These are phyloP conservation scores for Nematocida parisii DNA, from an alignment of 371 early-diverging fungal species.

Conservation along the genomic window DNA sequence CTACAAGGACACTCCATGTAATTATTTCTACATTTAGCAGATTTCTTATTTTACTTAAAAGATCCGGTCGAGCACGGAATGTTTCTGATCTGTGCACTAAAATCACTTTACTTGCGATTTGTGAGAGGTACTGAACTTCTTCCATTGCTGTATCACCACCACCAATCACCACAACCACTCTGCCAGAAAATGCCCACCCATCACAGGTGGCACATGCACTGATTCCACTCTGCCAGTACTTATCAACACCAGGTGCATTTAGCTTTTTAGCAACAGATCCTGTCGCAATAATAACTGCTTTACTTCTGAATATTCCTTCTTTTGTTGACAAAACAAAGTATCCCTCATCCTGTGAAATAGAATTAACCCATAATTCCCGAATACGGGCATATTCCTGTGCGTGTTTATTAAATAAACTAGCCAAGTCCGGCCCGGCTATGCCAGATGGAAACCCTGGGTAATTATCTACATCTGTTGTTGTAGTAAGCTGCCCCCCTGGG, in stretches of 20 bases:
- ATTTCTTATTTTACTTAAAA: constrained; percentile 77
- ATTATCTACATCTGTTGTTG: constrained; percentile 71
- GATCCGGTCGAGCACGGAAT: constrained; percentile 88
- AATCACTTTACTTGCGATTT: constrained; percentile 82
- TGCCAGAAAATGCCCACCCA: constrained; percentile 86
- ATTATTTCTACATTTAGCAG: constrained; percentile 84
- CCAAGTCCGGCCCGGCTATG: constrained; percentile 65
- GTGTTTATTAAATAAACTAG: constrained; percentile 76
- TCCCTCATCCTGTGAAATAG: constrained; percentile 55
- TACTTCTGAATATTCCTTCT: constrained; percentile 71
- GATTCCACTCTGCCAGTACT: constrained; percentile 88
- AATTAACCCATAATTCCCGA: constrained; percentile 63
- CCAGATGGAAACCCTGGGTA: constrained; percentile 71
- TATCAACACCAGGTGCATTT: constrained; percentile 73
- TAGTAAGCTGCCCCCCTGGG: constrained; percentile 75
- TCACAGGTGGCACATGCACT: constrained; percentile 99
- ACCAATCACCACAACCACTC: constrained; percentile 81
- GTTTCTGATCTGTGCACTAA: constrained; percentile 87
- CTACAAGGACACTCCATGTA: constrained; percentile 79
- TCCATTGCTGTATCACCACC: constrained; percentile 98
- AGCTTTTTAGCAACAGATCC: constrained; percentile 95
- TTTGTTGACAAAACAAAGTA: constrained; percentile 66
- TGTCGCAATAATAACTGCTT: constrained; percentile 86
- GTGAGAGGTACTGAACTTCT: constrained; percentile 85
- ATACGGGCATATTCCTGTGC: constrained; percentile 82